Base-by-base conservation (phyloP, 2,329 filamentous ascomycete species). In the Pyricularia sp. region DNA sequence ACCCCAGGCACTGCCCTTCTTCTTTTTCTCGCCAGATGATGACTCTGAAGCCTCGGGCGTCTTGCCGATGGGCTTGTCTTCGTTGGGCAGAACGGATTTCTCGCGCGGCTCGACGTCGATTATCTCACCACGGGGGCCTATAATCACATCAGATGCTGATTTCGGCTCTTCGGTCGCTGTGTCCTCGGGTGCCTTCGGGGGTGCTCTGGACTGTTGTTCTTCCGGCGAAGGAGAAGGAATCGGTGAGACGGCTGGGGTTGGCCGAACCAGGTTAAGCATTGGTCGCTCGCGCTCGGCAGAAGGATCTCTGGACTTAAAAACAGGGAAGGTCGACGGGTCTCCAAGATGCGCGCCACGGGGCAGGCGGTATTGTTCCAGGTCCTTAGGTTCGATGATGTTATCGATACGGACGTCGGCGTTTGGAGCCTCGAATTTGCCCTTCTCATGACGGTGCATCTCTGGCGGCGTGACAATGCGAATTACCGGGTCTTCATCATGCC, bases 361-460 rank as follows among this genome's bases (percentile, higher is more conserved):
- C 71, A 68, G 69, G 11, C 73, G 74, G 72, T 78, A 82, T 67
- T 69, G 76, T 64, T 69, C 71, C 55, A 87, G 76, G 33, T 89
- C 84, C 59, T 76, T 76, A 5, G 88, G 88, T 68, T 82, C 80
- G 70, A 89, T 81, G 70, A 85, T 77, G 72, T 88, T 84, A 74
- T 90, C 87, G 70, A 89, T 84, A 67, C 79, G 81, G 68, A 90
- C 86, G 75, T 90, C 88, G n/a, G 88, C 88, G 73, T 90, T 81
- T 1, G 88, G 88, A 9, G 77, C 84, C 71, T 84, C 85, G 69
- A 85, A 90, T 10, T 77, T 82, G 68, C 81, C 83, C 76, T 83
- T 84, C 59, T 81, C 80, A n/a, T 63, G 58, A 11, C 79, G 77
- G 69, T 83, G 80, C 79, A 83, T 82, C 69, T 82, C 81, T 25